A percentile compares a stretch with the other conserved stretches of the same genome.
Conservation (phyloP, 805 yeast species). For the Sugiyamaella floridensis region DNA sequence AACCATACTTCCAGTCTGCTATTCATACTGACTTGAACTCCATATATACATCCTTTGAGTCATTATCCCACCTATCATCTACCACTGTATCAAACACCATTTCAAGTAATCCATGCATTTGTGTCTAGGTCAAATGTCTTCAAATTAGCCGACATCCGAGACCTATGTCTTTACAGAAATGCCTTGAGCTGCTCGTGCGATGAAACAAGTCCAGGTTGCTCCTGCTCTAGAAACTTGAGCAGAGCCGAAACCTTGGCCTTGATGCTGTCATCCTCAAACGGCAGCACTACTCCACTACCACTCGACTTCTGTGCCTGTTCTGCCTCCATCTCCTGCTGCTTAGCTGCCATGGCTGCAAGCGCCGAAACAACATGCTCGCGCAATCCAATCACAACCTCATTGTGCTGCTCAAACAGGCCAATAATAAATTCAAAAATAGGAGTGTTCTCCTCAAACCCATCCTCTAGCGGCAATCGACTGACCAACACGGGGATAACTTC, state of each 20-base stretch:
- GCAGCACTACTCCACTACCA: conserved; percentile 41
- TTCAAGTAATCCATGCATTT: no score
- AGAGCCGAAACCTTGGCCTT: conserved; percentile 59
- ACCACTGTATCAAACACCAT: no score
- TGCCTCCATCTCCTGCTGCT: conserved; percentile 61
- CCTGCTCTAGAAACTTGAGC: conserved; percentile 63
- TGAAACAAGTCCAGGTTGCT: conserved; percentile 43
- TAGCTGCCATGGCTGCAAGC: conserved; percentile 62
- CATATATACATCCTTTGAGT: no score
- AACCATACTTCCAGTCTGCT: no score
- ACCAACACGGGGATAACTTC: conserved; percentile 70
- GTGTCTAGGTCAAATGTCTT: no score
- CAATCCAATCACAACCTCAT: conserved; percentile 42
- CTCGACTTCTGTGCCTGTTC: conserved; percentile 43
- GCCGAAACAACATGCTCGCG: conserved; percentile 48
- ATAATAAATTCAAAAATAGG: conserved; percentile 79
- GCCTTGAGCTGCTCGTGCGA: conserved; percentile 14
- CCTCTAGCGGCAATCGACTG: conserved; percentile 73
- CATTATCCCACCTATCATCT: no score
- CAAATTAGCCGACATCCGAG: no score
- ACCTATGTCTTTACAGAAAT: not conserved
- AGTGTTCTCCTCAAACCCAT: conserved; percentile 86
- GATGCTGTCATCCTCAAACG: conserved; percentile 65
- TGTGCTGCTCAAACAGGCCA: conserved; percentile 59
- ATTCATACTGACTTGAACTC: no score